Evolutionary conservation across 2,329 filamentous ascomycete genomes (phyloP), one percentile per base, ranked within the genome.

Genomic region (Fusarium dimerum): DNA sequence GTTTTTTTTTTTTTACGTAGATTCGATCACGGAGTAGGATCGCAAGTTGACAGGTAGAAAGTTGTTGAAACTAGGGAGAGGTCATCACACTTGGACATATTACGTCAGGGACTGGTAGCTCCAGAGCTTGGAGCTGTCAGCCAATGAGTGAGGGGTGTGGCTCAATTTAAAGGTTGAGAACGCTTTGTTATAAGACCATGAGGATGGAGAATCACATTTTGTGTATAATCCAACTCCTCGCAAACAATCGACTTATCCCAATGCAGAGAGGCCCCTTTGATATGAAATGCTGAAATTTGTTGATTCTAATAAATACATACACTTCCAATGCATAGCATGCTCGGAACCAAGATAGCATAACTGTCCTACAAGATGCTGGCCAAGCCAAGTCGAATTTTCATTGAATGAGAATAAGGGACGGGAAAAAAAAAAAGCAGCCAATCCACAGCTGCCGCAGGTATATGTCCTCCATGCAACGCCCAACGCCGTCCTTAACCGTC

Each of bases 81-180:
- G 50, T 26, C 7, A 26, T 26, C 7, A 26, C 7, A 7, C 20
- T 57, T 51, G 50, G 48, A 10, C 46, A 43, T 43, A 57, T 61
- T 54, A 61, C 55, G 60, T 60, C 54, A 63, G 56, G 48, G 51
- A 52, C 43, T 39, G 51, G 43, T 20, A 50, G 47, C 51, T 46
- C 47, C 18, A 42, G 38, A 40, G 43, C 41, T 45, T 43, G 38
- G 20, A 62, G 42, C 50, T 58, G 38, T 44, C 40, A 51, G 48
- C 60, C 62, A 65, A 65, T 65, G 40, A 48, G 47, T 50, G 47
- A 39, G 11, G 47, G 38, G 52, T 43, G 48, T 62, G 52, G 52
- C 39, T 30, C 51, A 39, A 56, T 50, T 47, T 50, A 51, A 59
- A 49, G 40, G 51, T 48, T 45, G 42, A 43, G 20, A 61, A 40